Evolutionary conservation across 176 grass and related monocot genomes (phyloP).

Genomic region (Ananas comosus): DNA sequence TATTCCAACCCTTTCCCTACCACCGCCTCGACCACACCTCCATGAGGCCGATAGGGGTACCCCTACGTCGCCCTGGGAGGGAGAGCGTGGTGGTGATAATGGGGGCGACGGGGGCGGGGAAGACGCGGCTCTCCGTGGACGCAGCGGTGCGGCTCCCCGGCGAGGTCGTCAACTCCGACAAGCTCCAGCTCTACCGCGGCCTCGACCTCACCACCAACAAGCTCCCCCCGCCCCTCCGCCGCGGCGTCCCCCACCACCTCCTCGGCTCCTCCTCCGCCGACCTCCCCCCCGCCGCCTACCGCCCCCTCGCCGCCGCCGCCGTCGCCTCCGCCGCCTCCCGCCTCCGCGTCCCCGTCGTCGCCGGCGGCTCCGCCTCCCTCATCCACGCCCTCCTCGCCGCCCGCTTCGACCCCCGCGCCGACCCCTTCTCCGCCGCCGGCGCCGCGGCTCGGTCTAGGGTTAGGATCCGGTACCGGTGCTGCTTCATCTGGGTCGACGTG

Average conservation of each 20-base stretch:
- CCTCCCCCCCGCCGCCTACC: constrained; percentile 26
- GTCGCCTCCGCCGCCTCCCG: constrained; percentile 17
- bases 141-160: constrained; percentile 24
- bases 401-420: not conserved
- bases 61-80: too few relatives aligned
- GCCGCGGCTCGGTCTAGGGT: too few relatives aligned
- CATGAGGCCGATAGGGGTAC: too few relatives aligned
- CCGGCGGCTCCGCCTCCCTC: constrained; percentile 72
- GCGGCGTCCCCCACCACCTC: constrained; percentile 65
- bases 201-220: constrained; percentile 87
- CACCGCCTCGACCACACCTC: too few relatives aligned
- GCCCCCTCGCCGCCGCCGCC: constrained; percentile 19
- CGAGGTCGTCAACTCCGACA: constrained; percentile 77
- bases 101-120: constrained; percentile 65
- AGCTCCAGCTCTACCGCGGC: constrained; percentile 67
- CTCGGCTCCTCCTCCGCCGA: constrained; percentile 49
- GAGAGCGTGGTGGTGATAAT: constrained; percentile 52
- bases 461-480: constrained; percentile 36
- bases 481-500: constrained; percentile 70
- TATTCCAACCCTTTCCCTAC: too few relatives aligned
- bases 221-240: constrained; percentile 31
- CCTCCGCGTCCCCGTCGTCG: constrained; percentile 34
- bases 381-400: constrained; percentile 54
- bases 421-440: constrained; percentile 26
- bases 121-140: constrained; percentile 80